Conservation (phyloP, 2,329 filamentous ascomycete species). For the Chaetomiaceae sp. region DNA sequence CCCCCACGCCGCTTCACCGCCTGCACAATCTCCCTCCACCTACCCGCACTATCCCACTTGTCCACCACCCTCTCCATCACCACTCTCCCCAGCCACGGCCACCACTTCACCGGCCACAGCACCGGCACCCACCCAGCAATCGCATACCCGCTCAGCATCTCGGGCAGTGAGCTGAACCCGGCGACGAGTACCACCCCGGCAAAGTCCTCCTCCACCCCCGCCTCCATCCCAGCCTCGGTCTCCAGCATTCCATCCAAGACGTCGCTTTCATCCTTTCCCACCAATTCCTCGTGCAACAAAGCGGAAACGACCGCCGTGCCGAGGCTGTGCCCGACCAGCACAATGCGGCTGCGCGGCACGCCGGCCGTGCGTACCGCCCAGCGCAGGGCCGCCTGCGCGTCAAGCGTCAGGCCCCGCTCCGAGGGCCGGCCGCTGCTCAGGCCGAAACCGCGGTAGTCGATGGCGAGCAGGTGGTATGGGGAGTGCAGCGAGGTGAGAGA, state of each 20-base stretch:
- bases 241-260: too few relatives aligned
- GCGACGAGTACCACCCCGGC: conserved; percentile 75
- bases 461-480: conserved; percentile 72
- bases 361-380: conserved; percentile 61
- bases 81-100: conserved; percentile 57
- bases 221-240: too few relatives aligned
- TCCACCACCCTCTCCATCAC: conserved; percentile 65
- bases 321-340: conserved; percentile 79
- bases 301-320: conserved; percentile 79
- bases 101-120: conserved; percentile 64
- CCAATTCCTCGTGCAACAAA: too few relatives aligned
- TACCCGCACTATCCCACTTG: conserved; percentile 66
- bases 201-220: conserved; percentile 58
- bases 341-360: conserved; percentile 64
- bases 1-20: conserved; percentile 40
- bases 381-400: conserved; percentile 66
- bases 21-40: conserved; percentile 54
- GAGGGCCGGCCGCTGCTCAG: conserved; percentile 72
- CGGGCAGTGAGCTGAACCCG: conserved; percentile 68
- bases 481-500: conserved; percentile 62
- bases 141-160: conserved; percentile 69
- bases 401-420: conserved; percentile 73
- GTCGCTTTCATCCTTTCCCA: too few relatives aligned
- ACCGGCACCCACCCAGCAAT: conserved; percentile 73
- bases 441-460: conserved; percentile 89